Evolutionary conservation across 2,329 filamentous ascomycete species (phyloP), one percentile per base, ranked within the genome.

Genomic region (Aureobasidium melanogenum): DNA sequence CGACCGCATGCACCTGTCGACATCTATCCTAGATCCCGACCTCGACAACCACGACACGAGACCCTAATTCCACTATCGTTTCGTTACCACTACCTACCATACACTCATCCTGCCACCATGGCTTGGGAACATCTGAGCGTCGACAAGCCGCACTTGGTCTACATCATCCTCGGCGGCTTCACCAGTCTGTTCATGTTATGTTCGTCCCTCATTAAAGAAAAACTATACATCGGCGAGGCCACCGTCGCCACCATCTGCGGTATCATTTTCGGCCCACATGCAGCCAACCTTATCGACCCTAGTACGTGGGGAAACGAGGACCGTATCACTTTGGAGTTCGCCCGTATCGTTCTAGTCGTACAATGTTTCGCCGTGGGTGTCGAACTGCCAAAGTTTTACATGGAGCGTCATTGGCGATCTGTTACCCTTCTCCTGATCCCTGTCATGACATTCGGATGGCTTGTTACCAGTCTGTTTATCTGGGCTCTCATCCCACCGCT

Each of bases 131-230:
- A 92, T 68, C 82, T 93, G 58, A 86, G 86, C 64, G 87, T 97
- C 78, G 97, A 95, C 77, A 89, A 88, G 80, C 90, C 94, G 70
- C 94, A 99, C 81, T 76, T 97, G 89, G 94, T 96, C 66, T 99
- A 99, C 77, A 91, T 97, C 77, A 97, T 99, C 76, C 81, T 99
- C 61, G 94, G 94, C 70, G 94, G 93, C 74, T 99, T 99, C 79
- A 99, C 94, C 67, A 91, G 88, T 63, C 80, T 99, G 69, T 99
- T 99, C 79, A 99, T 99, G 94, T 81, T 99, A 63, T 96, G 91
- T 75, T 99, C 94, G 63, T 91, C 95, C 60, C 86, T 97, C 71
- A 96, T 99, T 78, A 99, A 99, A 80, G 94, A 99, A 81, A 89
- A 89, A 74, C 83, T 97, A 71, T 99, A 99, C 79, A 99, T 99